Evolutionary conservation across 2,329 filamentous ascomycete species (phyloP).

Genomic region (Venturia pyrina): DNA sequence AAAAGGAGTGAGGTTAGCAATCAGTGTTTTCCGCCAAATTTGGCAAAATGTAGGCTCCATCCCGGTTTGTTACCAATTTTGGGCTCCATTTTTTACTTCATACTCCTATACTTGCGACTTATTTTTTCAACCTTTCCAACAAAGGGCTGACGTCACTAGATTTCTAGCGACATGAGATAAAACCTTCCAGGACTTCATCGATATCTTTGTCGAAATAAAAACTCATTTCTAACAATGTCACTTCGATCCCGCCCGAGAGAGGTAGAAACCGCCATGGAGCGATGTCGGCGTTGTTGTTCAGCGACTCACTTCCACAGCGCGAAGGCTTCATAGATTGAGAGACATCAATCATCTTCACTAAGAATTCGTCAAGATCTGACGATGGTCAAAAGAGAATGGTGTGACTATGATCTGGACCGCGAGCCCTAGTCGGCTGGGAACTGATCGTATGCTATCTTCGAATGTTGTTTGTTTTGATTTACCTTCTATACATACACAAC

Average conservation of each 20-base stretch:
- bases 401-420: not conserved
- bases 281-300: not conserved
- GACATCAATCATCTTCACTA: not conserved
- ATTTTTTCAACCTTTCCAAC: not conserved
- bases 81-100: no score
- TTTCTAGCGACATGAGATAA: not conserved
- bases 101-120: no score
- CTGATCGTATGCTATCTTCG: not conserved
- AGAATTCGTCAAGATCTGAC: not conserved
- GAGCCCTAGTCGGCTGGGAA: not conserved
- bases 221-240: not conserved
- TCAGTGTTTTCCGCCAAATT: not conserved
- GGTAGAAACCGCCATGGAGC: not conserved
- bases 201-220: no score
- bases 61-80: not conserved
- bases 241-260: not conserved
- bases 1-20: conserved; percentile 14
- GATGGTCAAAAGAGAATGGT: not conserved
- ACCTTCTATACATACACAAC: not conserved
- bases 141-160: no score
- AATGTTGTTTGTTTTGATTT: not conserved
- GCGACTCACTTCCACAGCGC: not conserved
- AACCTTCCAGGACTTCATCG: not conserved
- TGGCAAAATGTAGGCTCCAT: not conserved
- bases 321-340: not conserved